Conservation (phyloP, 176 grass and related monocot species). For the Puccinellia tenuiflora region DNA sequence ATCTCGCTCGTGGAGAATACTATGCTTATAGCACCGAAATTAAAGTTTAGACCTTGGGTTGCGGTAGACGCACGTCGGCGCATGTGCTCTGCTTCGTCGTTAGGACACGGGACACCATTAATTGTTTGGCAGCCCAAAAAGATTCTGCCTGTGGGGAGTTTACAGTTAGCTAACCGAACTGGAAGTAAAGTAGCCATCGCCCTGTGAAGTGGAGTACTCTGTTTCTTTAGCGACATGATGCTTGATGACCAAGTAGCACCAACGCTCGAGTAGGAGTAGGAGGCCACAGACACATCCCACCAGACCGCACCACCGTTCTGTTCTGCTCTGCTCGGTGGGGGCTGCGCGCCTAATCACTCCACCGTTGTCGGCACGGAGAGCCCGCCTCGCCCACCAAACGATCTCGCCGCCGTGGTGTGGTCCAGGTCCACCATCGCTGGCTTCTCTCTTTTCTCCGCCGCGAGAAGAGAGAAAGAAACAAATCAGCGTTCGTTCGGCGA, state of each 20-base stretch:
- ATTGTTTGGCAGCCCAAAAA: background rate
- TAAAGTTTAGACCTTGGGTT: background rate
- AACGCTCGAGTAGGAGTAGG: no score
- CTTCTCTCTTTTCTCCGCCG: background rate
- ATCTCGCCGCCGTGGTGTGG: background rate
- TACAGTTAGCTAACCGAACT: no score
- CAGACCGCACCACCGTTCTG: background rate
- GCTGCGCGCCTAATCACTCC: background rate
- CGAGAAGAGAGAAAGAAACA: background rate
- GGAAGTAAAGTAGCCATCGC: no score
- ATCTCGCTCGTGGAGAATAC: no score
- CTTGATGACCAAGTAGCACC: no score
- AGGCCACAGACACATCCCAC: no score
- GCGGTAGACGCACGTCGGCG: background rate
- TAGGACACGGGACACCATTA: constrained; percentile 15
- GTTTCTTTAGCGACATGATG: no score
- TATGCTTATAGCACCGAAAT: no score
- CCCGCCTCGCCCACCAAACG: background rate
- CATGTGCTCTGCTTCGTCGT: constrained; percentile 3
- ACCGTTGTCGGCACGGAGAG: background rate
- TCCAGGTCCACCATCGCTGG: background rate
- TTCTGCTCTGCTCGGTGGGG: background rate
- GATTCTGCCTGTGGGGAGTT: no score
- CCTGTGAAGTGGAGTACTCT: no score
- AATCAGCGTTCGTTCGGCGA: background rate